A percentile compares a stretch with the other conserved stretches of the same genome.
phyloP scores from a whole-genome alignment of 441 rosid genomes.

The Pelargonium fulgidum region DNA sequence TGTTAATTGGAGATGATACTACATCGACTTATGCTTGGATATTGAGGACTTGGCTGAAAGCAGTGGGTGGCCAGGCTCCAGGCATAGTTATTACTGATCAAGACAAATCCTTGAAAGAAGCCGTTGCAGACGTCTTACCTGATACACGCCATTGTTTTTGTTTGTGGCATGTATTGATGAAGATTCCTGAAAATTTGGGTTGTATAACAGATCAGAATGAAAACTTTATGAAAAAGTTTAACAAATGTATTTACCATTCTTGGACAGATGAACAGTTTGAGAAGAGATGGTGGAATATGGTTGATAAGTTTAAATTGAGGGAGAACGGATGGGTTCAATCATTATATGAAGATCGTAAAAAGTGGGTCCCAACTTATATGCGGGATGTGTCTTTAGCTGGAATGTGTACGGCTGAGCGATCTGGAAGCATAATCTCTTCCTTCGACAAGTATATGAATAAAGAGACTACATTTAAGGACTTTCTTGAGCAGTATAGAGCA shows the following conservation, averaged over 20 bases:
- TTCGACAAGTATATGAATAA: constrained; percentile 41
- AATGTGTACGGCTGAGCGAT: constrained; percentile 42
- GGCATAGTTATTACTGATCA: constrained; percentile 49
- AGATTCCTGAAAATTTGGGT: constrained; percentile 36
- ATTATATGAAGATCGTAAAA: constrained; percentile 46
- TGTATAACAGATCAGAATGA: constrained; percentile 30
- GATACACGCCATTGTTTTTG: constrained; percentile 43
- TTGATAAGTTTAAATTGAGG: constrained; percentile 36
- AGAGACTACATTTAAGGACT: constrained; percentile 44
- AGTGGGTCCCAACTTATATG: constrained; percentile 54
- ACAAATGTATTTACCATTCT: constrained; percentile 41
- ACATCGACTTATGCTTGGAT: constrained; percentile 45
- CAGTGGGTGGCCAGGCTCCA: constrained; percentile 49
- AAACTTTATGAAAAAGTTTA: constrained; percentile 36
- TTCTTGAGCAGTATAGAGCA: constrained; percentile 36
- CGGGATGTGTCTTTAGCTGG: constrained; percentile 45
- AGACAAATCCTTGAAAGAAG: constrained; percentile 39
- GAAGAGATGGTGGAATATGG: constrained; percentile 51
- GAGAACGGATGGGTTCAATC: constrained; percentile 43
- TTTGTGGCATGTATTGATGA: constrained; percentile 48
- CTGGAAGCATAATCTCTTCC: constrained; percentile 37
- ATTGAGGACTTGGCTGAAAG: constrained; percentile 52
- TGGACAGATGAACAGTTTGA: constrained; percentile 55
- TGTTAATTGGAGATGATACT: constrained; percentile 49
- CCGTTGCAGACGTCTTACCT: constrained; percentile 43